Conservation (phyloP, 2,329 filamentous ascomycete genomes). For the Onygenales sp. region DNA sequence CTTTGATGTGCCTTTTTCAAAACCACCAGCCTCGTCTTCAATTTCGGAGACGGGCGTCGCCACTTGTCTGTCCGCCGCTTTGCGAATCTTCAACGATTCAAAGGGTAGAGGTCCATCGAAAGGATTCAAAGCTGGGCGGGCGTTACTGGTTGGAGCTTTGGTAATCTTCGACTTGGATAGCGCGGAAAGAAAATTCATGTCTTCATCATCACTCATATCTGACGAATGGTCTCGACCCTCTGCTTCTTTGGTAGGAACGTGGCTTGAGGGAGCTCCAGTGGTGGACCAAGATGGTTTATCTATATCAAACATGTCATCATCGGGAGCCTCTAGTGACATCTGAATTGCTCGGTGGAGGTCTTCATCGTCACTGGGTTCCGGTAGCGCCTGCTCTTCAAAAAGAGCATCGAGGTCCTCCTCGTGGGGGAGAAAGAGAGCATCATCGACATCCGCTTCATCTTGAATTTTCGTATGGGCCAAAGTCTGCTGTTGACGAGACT, state of each 20-base stretch:
- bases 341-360: slow-evolving; percentile 76
- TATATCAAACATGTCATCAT: slow-evolving; percentile 31
- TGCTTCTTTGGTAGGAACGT: slow-evolving; percentile 28
- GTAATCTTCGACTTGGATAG: slow-evolving; percentile 61
- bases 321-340: slow-evolving; percentile 57
- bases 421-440: slow-evolving; percentile 48
- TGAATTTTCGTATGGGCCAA: slow-evolving; percentile 2
- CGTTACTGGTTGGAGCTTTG: slow-evolving; percentile 33
- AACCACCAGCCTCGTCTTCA: slow-evolving; percentile 52
- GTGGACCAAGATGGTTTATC: slow-evolving; percentile 27
- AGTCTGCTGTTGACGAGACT: slow-evolving; percentile 23
- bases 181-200: slow-evolving; percentile 65
- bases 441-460: slow-evolving; percentile 29
- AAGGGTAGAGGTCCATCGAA: slow-evolving; percentile 83
- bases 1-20: slow-evolving; percentile 42
- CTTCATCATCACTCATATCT: slow-evolving; percentile 53
- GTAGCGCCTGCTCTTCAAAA: slow-evolving; percentile 43
- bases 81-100: slow-evolving; percentile 65
- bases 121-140: slow-evolving; percentile 37
- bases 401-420: slow-evolving; percentile 44
- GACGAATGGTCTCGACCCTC: slow-evolving; percentile 4
- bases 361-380: slow-evolving; percentile 48
- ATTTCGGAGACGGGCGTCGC: slow-evolving; percentile 26
- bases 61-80: slow-evolving; percentile 16
- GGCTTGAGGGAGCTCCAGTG: slow-evolving; percentile 34